A percentile compares a stretch with the other conserved stretches of the same genome.
phyloP scores from a whole-genome alignment of 306 rosid genomes.

The Canavalia ensiformis region DNA sequence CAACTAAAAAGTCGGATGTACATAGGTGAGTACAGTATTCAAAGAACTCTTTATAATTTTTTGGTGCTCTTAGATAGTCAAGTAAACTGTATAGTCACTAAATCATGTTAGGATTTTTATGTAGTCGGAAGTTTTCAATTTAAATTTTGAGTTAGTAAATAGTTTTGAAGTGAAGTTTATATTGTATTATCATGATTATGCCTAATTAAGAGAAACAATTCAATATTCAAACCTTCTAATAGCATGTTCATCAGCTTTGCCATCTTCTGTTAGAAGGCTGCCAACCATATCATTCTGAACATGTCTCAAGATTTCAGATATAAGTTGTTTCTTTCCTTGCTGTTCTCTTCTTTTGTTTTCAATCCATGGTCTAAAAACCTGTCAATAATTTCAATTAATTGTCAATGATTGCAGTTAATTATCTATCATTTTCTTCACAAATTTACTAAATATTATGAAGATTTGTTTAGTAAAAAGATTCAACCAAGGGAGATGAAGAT shows the following conservation, averaged over 20 bases:
- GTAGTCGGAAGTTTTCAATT: not conserved
- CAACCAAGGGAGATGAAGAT: too few species aligned
- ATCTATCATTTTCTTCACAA: slow-evolving; percentile 8
- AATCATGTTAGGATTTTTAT: not conserved
- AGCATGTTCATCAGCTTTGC: slow-evolving; percentile 45
- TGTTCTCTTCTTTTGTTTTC: slow-evolving; percentile 49
- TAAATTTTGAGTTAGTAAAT: not conserved
- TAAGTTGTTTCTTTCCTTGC: slow-evolving; percentile 48
- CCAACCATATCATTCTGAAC: slow-evolving; percentile 49
- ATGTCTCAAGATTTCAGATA: slow-evolving; percentile 47
- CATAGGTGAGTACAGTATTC: too few species aligned
- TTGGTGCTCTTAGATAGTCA: not conserved
- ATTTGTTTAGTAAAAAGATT: not conserved
- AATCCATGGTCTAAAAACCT: slow-evolving; percentile 67
- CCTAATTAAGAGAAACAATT: slow-evolving; percentile 15
- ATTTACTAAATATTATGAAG: slow-evolving; percentile 13
- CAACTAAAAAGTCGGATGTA: too few species aligned
- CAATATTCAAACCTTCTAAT: slow-evolving; percentile 43
- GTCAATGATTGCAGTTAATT: not conserved
- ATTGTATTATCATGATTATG: not conserved
- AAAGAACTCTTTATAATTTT: not conserved
- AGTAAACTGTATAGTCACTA: not conserved
- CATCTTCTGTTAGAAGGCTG: slow-evolving; percentile 47
- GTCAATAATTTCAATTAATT: slow-evolving; percentile 1
- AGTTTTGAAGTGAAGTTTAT: not conserved